Evolutionary conservation across 2,329 filamentous ascomycete genomes (phyloP), one percentile per base, ranked within the genome.

Genomic region (Sporothrix sp.): DNA sequence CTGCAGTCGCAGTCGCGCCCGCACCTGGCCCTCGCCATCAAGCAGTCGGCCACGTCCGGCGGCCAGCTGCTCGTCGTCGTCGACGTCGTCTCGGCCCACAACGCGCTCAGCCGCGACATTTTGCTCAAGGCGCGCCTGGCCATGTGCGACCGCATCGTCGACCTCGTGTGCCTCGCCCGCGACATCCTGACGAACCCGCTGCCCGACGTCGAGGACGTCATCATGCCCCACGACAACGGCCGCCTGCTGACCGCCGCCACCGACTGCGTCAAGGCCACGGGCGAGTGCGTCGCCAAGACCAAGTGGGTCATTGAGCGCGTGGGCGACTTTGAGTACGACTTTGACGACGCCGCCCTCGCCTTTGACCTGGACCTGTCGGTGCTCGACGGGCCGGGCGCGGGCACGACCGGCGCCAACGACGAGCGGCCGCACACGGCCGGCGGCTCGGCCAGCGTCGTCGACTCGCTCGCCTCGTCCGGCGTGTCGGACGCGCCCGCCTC

Each of bases 1-100:
- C 74, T 96, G 54, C 89, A 96, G 64, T 93, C 90, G n/a, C 84
- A 93, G 55, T 93, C 89, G 7, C 84, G 88, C 8, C 80, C 85
- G 1, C 89, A 95, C 63, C 75, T 97, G 44, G 81, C 89, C 28
- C 70, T 82, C 10, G 89, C 87, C 14, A 91, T 94, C 43, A 84
- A 87, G 62, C 84, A 91, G 63, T 87, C 90, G 8, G 86, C 90
- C 9, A 75, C 81, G 7, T 89, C 90, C 3, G 94, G 90, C 56
- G 83, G 84, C 42, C 80, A 84, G 57, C 74, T 97, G 44, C 73
- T 96, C 46, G 76, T 80, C 14, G 81, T 96, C 10, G 79, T 96
- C 10, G 87, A 94, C 60, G 79, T 84, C 51, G 82, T 97, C 58
- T 88, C 85, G 66, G 79, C 83, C 50, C 86, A 89, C 63, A 87